These are phyloP conservation scores for Tympanopsis confertula DNA, from an alignment of 2,329 filamentous ascomycete species.

Conservation along the genomic window DNA sequence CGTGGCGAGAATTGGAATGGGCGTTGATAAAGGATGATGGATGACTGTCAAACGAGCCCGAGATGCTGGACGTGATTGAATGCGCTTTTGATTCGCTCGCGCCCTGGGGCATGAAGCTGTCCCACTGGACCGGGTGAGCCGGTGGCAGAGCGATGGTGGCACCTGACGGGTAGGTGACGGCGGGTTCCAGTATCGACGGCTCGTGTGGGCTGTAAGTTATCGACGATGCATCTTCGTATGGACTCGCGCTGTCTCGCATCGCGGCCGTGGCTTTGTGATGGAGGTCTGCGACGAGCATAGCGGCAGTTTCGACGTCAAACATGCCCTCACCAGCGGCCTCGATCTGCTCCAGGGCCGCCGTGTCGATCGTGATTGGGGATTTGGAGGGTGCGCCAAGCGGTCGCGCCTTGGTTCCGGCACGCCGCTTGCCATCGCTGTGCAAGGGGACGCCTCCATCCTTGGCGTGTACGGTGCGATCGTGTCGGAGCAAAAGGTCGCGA, in stretches of 20 bases:
- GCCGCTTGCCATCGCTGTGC: constrained; percentile 86
- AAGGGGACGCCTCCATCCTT: constrained; percentile 93
- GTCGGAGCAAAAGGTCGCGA: constrained; percentile 86
- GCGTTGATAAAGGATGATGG: constrained; percentile 46
- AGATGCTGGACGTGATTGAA: constrained; percentile 55
- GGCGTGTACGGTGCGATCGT: constrained; percentile 95
- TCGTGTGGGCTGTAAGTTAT: constrained; percentile 65
- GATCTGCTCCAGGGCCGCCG: constrained; percentile 80
- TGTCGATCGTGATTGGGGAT: constrained; percentile 69
- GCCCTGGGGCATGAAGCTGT: constrained; percentile 66
- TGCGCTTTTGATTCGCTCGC: constrained; percentile 64
- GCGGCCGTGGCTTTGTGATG: constrained; percentile 81
- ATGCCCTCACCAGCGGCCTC: constrained; percentile 80
- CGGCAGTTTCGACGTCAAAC: constrained; percentile 92
- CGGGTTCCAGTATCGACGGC: constrained; percentile 63
- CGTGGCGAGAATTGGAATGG: constrained; percentile 52
- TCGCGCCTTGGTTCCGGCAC: constrained; percentile 58
- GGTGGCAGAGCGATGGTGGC: constrained; percentile 72
- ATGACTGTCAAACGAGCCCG: constrained; percentile 58
- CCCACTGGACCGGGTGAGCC: constrained; percentile 66
- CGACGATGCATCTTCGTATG: constrained; percentile 44
- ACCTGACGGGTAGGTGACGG: constrained; percentile 65
- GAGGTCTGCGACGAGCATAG: constrained; percentile 96
- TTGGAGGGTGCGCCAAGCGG: constrained; percentile 59
- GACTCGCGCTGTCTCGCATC: constrained; percentile 44